phyloP scores from a whole-genome alignment of 495 filamentous ascomycete genomes.

The Neurospora sp. region DNA sequence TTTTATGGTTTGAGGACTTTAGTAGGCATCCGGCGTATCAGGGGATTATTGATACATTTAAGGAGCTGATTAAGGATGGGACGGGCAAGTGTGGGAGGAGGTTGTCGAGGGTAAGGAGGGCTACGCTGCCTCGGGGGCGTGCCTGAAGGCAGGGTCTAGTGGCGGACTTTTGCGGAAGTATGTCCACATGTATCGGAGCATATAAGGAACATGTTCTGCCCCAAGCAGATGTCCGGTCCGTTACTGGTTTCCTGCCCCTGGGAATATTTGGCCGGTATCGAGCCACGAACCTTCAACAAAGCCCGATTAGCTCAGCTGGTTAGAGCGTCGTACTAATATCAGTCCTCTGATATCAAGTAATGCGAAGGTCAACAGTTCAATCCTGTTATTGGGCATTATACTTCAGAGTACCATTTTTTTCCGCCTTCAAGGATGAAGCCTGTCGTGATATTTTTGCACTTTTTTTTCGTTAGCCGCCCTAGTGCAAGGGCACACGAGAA shows the following conservation, averaged over 20 bases:
- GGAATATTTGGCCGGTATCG: not conserved
- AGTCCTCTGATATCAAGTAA: not conserved
- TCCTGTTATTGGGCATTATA: not conserved
- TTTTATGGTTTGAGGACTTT: conserved; percentile 42
- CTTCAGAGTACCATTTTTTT: not conserved
- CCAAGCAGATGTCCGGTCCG: not conserved
- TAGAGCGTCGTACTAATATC: not conserved
- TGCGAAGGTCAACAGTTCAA: not conserved
- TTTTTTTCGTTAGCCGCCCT: not conserved
- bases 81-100: not conserved
- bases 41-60: conserved; percentile 15
- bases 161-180: not conserved
- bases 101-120: not conserved
- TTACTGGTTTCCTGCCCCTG: not conserved
- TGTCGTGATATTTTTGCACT: not conserved
- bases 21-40: conserved; percentile 47
- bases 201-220: not conserved
- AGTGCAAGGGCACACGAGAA: not conserved
- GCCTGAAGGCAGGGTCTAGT: not conserved
- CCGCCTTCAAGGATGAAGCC: not conserved
- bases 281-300: not conserved
- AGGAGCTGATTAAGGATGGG: not conserved
- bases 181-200: not conserved
- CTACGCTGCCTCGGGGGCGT: not conserved
- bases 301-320: not conserved